phyloP scores from a whole-genome alignment of 1,284 basidiomycete genomes.

The Tilletiopsis washingtonensis region DNA sequence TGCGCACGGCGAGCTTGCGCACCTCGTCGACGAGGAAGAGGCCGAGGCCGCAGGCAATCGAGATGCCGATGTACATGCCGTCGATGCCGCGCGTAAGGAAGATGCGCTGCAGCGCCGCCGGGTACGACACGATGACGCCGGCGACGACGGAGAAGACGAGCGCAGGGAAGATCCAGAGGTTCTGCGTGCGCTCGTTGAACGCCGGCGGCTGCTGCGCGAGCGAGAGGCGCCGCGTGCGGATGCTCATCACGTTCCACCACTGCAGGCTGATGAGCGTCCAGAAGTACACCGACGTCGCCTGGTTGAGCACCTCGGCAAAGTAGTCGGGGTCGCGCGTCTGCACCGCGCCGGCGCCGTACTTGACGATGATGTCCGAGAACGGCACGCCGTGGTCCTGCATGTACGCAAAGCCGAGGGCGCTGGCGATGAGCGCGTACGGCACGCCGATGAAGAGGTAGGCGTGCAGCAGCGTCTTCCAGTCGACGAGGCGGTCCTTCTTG shows the following conservation, averaged over 20 bases:
- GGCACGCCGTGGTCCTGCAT: conserved; percentile 55
- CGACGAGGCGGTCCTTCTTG: conserved; percentile 52
- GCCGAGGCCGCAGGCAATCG: conserved; percentile 50
- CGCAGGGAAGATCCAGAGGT: conserved; percentile 24
- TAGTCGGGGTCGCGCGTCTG: conserved; percentile 29
- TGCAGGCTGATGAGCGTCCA: conserved; percentile 64
- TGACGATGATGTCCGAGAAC: conserved; percentile 52
- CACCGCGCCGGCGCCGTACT: conserved; percentile 52
- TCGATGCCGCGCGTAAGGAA: conserved; percentile 56
- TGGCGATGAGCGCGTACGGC: conserved; percentile 54
- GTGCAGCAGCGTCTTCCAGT: conserved; percentile 57
- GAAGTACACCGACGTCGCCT: conserved; percentile 49
- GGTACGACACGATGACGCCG: conserved; percentile 31
- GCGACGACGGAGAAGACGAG: conserved; percentile 19
- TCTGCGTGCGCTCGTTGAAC: conserved; percentile 14
- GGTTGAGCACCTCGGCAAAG: conserved; percentile 49
- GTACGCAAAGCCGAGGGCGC: conserved; percentile 52
- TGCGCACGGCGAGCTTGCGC: conserved; percentile 37
- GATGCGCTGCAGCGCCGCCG: conserved; percentile 50
- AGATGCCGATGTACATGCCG: conserved; percentile 54
- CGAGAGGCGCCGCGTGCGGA: conserved; percentile 54
- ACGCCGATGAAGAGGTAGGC: conserved; percentile 62
- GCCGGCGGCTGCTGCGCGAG: conserved; percentile 44
- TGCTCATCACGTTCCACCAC: conserved; percentile 51
- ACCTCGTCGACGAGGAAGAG: conserved; percentile 47